phyloP scores from a whole-genome alignment of 331 rosid species.

The Dryas integrifolia region DNA sequence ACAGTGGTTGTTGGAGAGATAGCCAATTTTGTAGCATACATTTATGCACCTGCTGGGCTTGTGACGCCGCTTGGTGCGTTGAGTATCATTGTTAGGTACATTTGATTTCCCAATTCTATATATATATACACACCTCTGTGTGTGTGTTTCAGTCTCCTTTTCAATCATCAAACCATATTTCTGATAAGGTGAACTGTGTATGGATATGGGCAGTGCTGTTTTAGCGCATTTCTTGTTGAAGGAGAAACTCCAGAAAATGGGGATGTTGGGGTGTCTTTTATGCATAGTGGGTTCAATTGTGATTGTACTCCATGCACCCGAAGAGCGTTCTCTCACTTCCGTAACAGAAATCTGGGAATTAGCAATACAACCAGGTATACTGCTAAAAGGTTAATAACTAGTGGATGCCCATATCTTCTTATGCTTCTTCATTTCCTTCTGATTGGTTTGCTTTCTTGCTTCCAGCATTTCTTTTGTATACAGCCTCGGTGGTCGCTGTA shows the following conservation, averaged over 20 bases:
- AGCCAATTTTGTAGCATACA: conserved; percentile 76
- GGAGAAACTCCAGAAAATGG: conserved; percentile 87
- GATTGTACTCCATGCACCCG: conserved; percentile 84
- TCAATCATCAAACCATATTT: background rate
- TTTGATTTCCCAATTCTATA: background rate
- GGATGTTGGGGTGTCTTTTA: conserved; percentile 77
- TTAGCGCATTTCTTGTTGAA: conserved; percentile 79
- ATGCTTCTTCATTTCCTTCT: conserved; percentile 10
- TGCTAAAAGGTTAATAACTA: conserved; percentile 8
- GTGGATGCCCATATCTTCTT: background rate
- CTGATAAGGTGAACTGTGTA: conserved; percentile 19
- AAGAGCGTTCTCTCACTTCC: conserved; percentile 57
- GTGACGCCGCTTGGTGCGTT: conserved; percentile 94
- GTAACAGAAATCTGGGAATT: conserved; percentile 75
- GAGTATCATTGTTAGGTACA: conserved; percentile 83
- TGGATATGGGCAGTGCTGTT: conserved; percentile 61
- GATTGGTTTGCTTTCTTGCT: conserved; percentile 27
- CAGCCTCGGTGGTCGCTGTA: conserved; percentile 66
- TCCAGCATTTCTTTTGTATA: conserved; percentile 86
- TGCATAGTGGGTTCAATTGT: conserved; percentile 75
- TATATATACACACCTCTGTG: background rate
- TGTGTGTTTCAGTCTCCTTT: background rate
- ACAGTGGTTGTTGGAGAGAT: conserved; percentile 86
- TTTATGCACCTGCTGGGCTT: conserved; percentile 80
- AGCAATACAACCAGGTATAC: conserved; percentile 83